Evolutionary conservation across 2,329 filamentous ascomycete genomes (phyloP), one percentile per base, ranked within the genome.

Genomic region (Trematosphaeria pertusa): DNA sequence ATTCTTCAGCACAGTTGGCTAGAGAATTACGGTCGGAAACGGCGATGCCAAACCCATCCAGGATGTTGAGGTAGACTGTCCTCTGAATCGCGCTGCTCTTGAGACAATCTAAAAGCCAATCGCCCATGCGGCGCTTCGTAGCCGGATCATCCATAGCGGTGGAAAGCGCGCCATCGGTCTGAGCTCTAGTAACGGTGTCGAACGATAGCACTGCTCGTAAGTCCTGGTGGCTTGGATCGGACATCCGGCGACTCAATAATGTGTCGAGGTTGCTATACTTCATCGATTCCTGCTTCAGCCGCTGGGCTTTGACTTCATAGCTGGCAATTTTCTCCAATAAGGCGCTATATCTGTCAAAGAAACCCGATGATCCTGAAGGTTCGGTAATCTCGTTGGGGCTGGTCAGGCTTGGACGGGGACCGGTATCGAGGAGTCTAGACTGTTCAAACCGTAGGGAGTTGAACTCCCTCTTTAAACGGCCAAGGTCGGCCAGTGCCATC

Each of bases 271-370:
- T 34, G 4, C 12, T 24, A 11, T 34, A 8, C 5, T 20, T 22
- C 44, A 44, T 37, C 5, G 12, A 35, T n/a, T 33, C 28, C 22
- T 40, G 24, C 17, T 35, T 50, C 5, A 48, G 24, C 3, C 19
- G 37, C 8, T 49, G 42, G 17, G 48, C 31, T 37, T 48, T 47
- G 26, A 50, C 46, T 31, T 55, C 48, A 14, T 30, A 39, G 10
- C 42, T 19, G 6, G 37, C 22, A 12, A 49, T 39, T 19, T 43
- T 22, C 11, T 15, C 19, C 32, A 53, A 30, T n/a, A 53, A 10
- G 5, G 20, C 19, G 31, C 35, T 44, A 18, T 49, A 53, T 21
- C 30, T 7, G 2, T 35, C 31, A 3, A 38, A 20, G 12, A 52
- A 49, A 5, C 19, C 24, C 7, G 40, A 24, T 34, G 21, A 26